A percentile compares a stretch with the other conserved stretches of the same genome.
These are phyloP conservation scores for Leccinum fibrillosum DNA, from an alignment of 768 basidiomycete genomes.

Conservation along the genomic window DNA sequence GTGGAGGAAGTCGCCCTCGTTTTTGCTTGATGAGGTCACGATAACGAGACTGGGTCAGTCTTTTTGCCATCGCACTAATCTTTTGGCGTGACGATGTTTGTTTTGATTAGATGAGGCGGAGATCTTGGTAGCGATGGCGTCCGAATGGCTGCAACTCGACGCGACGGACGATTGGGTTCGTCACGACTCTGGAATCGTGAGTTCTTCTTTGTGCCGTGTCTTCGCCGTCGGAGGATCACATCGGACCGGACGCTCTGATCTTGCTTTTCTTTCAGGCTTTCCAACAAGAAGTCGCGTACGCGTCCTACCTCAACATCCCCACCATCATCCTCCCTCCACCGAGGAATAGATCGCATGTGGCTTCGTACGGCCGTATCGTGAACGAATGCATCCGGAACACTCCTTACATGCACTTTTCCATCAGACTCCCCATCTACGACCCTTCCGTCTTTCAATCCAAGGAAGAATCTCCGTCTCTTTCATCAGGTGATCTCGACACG, in stretches of 20 bases:
- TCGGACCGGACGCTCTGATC: neutral
- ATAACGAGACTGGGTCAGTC: conserved; percentile 72
- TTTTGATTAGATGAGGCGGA: conserved; percentile 64
- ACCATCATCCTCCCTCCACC: conserved; percentile 89
- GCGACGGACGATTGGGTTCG: conserved; percentile 90
- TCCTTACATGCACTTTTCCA: conserved; percentile 75
- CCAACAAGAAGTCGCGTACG: conserved; percentile 89
- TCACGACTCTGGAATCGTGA: conserved; percentile 92
- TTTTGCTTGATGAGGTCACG: conserved; percentile 82
- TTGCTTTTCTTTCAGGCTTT: conserved; percentile 59
- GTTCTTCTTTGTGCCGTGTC: conserved; percentile 31
- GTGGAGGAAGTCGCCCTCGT: conserved; percentile 83
- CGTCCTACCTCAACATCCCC: conserved; percentile 85
- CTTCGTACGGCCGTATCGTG: conserved; percentile 92
- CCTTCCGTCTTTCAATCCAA: conserved; percentile 53
- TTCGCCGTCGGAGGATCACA: conserved; percentile 11
- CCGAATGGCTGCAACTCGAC: conserved; percentile 96
- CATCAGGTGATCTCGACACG: conserved; percentile 23
- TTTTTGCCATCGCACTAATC: conserved; percentile 7
- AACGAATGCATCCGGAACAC: conserved; percentile 69
- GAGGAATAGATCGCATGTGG: conserved; percentile 73
- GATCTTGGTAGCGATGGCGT: conserved; percentile 69
- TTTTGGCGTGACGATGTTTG: conserved; percentile 7
- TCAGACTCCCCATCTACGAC: conserved; percentile 82
- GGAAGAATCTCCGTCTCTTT: conserved; percentile 26